Conservation (phyloP, 148 eudicot species). For the Drosera capensis region DNA sequence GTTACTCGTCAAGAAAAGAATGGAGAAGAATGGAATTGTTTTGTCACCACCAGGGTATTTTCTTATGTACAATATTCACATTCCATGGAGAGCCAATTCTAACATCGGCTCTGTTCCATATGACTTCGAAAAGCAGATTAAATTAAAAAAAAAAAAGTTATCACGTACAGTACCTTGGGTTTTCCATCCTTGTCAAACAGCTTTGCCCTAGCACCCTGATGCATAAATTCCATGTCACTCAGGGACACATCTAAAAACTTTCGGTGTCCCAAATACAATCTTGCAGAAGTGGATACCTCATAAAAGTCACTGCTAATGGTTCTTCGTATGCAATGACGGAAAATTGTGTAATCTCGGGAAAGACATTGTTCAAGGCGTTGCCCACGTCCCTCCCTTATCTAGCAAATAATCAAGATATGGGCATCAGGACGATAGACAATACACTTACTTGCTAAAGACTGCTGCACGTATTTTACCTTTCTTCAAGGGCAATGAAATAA, state of each 20-base stretch:
- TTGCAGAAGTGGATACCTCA: constrained; percentile 8
- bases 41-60: too few species aligned
- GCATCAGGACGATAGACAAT: not conserved
- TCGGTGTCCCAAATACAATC: not conserved
- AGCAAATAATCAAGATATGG: not conserved
- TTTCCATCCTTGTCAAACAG: constrained; percentile 20
- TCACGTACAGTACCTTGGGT: constrained; percentile 25
- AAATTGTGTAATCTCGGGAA: constrained; percentile 10
- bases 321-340: constrained; percentile 3
- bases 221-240: not conserved
- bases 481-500: too few species aligned
- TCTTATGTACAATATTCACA: too few species aligned
- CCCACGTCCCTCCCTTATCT: constrained; percentile 26
- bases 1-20: too few species aligned
- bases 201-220: constrained; percentile 27
- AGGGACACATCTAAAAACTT: not conserved
- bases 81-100: too few species aligned
- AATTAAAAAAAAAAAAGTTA: too few species aligned
- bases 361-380: constrained; percentile 15
- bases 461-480: too few species aligned
- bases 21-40: too few species aligned
- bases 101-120: too few species aligned
- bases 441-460: too few species aligned
- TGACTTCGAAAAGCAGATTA: too few species aligned
- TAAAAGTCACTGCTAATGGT: constrained; percentile 9